Evolutionary conservation across 441 rosid species (phyloP).

Genomic region (Syzygium syzygioides): DNA sequence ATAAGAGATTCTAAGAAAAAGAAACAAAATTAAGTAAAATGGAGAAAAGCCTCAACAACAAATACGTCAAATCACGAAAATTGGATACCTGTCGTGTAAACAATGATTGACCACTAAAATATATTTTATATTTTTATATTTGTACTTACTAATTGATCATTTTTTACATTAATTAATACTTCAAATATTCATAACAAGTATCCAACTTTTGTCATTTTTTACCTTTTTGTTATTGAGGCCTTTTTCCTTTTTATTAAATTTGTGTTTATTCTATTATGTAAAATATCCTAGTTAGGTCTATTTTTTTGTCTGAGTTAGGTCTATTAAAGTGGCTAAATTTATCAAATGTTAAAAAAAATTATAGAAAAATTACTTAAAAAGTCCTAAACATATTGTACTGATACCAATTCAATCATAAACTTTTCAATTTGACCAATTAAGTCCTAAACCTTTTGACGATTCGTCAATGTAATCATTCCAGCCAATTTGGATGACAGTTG

Average conservation of each 20-base stretch:
- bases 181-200: not conserved
- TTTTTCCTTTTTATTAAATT: not conserved
- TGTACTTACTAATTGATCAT: not conserved
- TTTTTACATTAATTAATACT: not conserved
- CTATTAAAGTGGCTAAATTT: not conserved
- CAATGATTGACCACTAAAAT: not conserved
- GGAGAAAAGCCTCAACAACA: not conserved
- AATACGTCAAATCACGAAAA: not conserved
- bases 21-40: not conserved
- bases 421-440: too few relatives aligned
- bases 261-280: not conserved
- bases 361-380: too few relatives aligned
- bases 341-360: not conserved
- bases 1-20: not conserved
- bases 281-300: not conserved
- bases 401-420: too few relatives aligned
- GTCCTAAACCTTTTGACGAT: too few relatives aligned
- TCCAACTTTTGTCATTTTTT: not conserved
- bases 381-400: too few relatives aligned
- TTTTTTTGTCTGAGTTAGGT: not conserved
- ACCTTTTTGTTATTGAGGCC: not conserved
- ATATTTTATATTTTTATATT: not conserved
- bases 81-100: not conserved
- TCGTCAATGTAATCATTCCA: too few relatives aligned
- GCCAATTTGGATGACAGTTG: too few relatives aligned